These are phyloP conservation scores for Coemansia brasiliensis DNA, from an alignment of 192 early-diverging fungal species.

Conservation along the genomic window DNA sequence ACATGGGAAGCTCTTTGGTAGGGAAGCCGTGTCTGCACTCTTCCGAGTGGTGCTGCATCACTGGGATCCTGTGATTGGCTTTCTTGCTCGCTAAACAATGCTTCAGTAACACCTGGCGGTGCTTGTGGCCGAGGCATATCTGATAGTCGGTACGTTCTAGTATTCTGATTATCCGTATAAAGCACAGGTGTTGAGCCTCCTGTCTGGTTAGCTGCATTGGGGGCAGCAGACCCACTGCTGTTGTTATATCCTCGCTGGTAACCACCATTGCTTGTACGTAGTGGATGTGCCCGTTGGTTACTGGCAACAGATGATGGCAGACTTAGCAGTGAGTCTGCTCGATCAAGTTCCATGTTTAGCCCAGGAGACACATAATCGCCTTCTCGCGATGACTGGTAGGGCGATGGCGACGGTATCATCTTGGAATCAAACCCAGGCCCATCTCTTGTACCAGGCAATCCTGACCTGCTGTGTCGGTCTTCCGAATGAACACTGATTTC, in stretches of 20 bases:
- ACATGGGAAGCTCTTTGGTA: conserved; percentile 3
- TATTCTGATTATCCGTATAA: neutral
- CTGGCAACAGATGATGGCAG: conserved; percentile 11
- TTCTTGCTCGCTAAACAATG: conserved; percentile 3
- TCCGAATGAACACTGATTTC: conserved; percentile 19
- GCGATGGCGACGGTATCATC: conserved; percentile 29
- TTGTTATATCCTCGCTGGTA: no score
- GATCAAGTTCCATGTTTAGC: neutral
- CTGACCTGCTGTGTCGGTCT: neutral
- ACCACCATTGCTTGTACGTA: no score
- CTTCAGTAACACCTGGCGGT: conserved; percentile 47
- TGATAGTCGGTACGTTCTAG: conserved; percentile 31
- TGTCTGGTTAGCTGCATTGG: neutral
- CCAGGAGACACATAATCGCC: conserved; percentile 9
- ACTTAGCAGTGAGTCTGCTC: conserved; percentile 18
- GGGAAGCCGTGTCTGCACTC: conserved; percentile 39
- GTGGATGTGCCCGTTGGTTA: neutral
- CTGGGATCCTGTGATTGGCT: conserved; percentile 2
- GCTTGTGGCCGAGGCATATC: conserved; percentile 48
- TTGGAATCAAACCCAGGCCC: conserved; percentile 7
- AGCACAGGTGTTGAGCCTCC: neutral
- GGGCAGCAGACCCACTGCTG: no score
- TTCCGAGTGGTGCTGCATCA: conserved; percentile 23
- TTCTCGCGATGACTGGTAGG: conserved; percentile 28
- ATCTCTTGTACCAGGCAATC: neutral